These are phyloP conservation scores for Lepidopterella palustris DNA, from an alignment of 495 filamentous ascomycete genomes.

Conservation along the genomic window DNA sequence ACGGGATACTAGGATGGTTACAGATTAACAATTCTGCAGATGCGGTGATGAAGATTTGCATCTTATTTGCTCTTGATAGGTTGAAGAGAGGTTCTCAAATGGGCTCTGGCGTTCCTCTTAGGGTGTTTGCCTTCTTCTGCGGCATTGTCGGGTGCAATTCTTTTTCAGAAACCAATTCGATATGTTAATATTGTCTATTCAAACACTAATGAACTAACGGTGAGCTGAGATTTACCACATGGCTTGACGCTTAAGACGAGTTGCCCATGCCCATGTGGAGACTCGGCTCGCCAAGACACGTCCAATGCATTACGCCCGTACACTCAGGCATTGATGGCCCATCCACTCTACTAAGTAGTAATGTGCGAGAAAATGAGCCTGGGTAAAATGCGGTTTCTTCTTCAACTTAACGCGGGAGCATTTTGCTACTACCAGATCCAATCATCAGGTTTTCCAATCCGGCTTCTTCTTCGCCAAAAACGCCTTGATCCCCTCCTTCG, in stretches of 20 bases:
- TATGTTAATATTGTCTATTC: not conserved
- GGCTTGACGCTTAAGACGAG: too few species aligned
- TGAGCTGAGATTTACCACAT: too few species aligned
- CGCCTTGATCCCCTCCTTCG: conserved; percentile 6
- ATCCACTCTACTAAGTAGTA: too few species aligned
- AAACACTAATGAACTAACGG: not conserved
- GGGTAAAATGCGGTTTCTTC: too few species aligned
- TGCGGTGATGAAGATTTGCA: not conserved
- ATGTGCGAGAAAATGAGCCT: too few species aligned
- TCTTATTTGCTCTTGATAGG: not conserved
- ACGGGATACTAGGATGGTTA: conserved; percentile 46
- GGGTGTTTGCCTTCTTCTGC: too few species aligned
- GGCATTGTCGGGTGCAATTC: not conserved
- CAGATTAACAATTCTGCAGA: not conserved
- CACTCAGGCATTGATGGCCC: too few species aligned
- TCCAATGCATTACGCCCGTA: too few species aligned
- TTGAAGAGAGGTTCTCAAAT: not conserved
- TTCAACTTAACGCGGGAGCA: too few species aligned
- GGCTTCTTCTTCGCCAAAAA: conserved; percentile 11
- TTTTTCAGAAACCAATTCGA: conserved; percentile 1
- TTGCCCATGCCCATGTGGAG: too few species aligned
- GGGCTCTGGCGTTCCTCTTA: conserved; percentile 2
- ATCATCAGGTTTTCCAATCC: conserved; percentile 8
- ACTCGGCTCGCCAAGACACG: too few species aligned
- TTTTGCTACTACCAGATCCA: not conserved